These are phyloP conservation scores for Tulasnella sp. DNA, from an alignment of 768 basidiomycete species.

Conservation along the genomic window DNA sequence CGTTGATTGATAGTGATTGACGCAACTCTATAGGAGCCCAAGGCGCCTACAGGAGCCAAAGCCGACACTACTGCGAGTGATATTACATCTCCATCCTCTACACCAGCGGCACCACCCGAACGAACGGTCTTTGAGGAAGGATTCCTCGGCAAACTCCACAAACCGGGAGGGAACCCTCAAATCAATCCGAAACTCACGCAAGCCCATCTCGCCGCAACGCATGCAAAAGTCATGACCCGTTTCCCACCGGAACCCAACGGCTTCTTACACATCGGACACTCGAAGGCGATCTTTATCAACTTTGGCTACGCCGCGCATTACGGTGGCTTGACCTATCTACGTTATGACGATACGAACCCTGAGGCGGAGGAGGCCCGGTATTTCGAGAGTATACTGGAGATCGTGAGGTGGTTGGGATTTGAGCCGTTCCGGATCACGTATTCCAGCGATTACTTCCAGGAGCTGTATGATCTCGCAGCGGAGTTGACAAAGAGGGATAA, in stretches of 20 bases:
- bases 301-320: conserved; percentile 97
- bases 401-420: conserved; percentile 90
- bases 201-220: conserved; percentile 67
- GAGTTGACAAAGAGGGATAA: conserved; percentile 82
- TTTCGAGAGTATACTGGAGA: conserved; percentile 94
- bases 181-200: conserved; percentile 64
- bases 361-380: conserved; percentile 94
- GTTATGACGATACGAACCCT: conserved; percentile 98
- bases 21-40: conserved; percentile 20
- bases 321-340: conserved; percentile 83
- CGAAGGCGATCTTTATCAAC: conserved; percentile 95
- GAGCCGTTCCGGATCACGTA: conserved; percentile 99
- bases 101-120: conserved; percentile 29
- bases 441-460: conserved; percentile 91
- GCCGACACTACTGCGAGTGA: background rate
- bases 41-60: conserved; percentile 16
- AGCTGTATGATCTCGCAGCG: conserved; percentile 75
- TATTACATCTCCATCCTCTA: conserved; percentile 25
- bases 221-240: conserved; percentile 80
- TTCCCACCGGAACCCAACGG: conserved; percentile 99
- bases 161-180: conserved; percentile 89
- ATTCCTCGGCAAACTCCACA: conserved; percentile 85
- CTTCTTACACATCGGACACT: conserved; percentile 90
- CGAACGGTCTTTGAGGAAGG: conserved; percentile 81
- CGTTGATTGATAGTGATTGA: no score